Conservation (phyloP, 768 basidiomycete genomes). For the Boletus rubescentipes region DNA sequence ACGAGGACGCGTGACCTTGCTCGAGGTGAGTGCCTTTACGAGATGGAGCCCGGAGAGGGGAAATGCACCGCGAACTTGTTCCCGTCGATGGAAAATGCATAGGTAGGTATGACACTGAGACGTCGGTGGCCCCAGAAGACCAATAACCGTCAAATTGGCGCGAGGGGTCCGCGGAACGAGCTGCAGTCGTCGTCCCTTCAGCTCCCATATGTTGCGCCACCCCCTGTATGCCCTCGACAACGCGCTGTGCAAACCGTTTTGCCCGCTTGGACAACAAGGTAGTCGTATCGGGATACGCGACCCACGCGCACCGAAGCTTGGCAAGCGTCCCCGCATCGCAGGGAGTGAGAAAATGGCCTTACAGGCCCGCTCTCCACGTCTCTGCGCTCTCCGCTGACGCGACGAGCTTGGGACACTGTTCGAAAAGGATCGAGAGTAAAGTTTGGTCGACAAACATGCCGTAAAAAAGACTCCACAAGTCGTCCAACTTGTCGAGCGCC, state of each 20-base stretch:
- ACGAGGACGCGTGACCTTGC: background rate
- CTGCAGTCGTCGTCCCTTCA: conserved; percentile 4
- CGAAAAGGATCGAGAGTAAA: conserved; percentile 17
- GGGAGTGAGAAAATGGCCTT: conserved; percentile 20
- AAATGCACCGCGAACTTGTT: conserved; percentile 28
- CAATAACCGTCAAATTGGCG: conserved; percentile 26
- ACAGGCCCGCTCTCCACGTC: conserved; percentile 26
- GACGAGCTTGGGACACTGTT: conserved; percentile 29
- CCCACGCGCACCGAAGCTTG: conserved; percentile 22
- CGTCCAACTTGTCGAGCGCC: conserved; percentile 9
- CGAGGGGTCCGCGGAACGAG: conserved; percentile 29
- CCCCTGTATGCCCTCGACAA: conserved; percentile 11
- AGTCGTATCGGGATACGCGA: conserved; percentile 13
- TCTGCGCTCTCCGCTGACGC: conserved; percentile 13
- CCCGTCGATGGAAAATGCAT: conserved; percentile 27
- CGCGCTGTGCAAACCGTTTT: conserved; percentile 10
- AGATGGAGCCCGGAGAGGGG: conserved; percentile 31
- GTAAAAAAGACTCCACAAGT: conserved; percentile 30
- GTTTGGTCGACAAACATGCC: conserved; percentile 22
- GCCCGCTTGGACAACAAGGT: conserved; percentile 3
- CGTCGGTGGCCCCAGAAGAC: conserved; percentile 20
- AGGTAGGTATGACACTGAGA: conserved; percentile 27
- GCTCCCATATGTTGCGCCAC: background rate
- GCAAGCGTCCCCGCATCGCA: conserved; percentile 23
- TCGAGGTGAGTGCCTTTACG: conserved; percentile 23